Evolutionary conservation across 345 rosid genomes (phyloP), one percentile per base, ranked within the genome.

Genomic region (Zanthoxylum bungeanum): DNA sequence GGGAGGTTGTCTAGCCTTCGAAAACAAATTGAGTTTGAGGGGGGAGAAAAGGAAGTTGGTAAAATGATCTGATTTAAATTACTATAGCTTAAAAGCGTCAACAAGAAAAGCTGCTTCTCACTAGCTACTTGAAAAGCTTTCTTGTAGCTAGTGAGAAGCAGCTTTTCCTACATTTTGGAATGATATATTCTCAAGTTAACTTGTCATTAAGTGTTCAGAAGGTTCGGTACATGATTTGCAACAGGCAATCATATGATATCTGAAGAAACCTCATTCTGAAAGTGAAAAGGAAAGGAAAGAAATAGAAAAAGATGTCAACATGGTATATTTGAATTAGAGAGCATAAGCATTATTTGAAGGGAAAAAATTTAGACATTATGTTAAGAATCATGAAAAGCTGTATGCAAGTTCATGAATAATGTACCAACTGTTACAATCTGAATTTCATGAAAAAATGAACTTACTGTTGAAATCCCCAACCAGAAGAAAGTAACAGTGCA

Each of bases 401-500:
- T 51, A 22, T 40, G 3, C 39, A 19, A 4, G 69, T 19, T 30
- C 40, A 34, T 22, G 64, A 73, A 34, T 40, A 64, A 25, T 60
- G 16, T 55, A 62, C 34, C 21, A 40, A 62, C 33, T 39, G 27
- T 47, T 30, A 28, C 25, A 47, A 65, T 47, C 28, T 33, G 30
- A 33, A 66, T 52, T 52, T 69, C 53, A 68, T 57, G 63, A 9
- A 60, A 53, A 27, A 34, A 37, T 17, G 46, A 66, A 73, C 98
- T 79, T 82, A 95, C 99, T 79, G 77, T 89, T 77, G 59, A 88
- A 56, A 82, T 95, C 99, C 66, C 99, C 99, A 68, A 86, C 91
- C 40, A 87, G 93, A 74, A 95, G 93, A 78, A 95, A 95, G 82
- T 88, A 92, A 69, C 85, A 83, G 76, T 95, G 99, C 77, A 95